Percentiles rank a stretch among this genome's conserved stretches.
phyloP scores from a whole-genome alignment of 768 basidiomycete species.

The Lactarius evosmus region DNA sequence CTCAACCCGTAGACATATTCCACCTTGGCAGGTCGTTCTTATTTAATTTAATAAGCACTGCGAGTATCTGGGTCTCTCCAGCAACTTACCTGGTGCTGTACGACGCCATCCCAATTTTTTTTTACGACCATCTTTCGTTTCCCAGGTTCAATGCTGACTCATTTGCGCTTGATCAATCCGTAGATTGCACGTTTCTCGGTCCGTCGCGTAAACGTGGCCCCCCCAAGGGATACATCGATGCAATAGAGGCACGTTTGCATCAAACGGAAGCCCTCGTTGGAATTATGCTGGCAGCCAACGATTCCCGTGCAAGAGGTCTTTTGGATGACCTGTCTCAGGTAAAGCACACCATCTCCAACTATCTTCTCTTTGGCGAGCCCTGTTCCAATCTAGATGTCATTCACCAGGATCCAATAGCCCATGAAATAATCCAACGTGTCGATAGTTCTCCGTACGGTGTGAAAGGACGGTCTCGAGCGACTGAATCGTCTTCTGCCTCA shows the following conservation, averaged over 20 bases:
- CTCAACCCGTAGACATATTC: constrained; percentile 2
- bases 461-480: constrained; percentile 57
- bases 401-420: constrained; percentile 67
- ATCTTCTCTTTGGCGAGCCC: background rate
- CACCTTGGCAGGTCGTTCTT: constrained; percentile 10
- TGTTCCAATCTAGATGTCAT: background rate
- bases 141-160: constrained; percentile 22
- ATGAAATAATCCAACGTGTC: constrained; percentile 78
- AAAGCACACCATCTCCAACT: constrained; percentile 13
- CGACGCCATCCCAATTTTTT: background rate
- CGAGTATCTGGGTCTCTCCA: background rate
- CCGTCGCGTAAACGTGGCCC: constrained; percentile 82
- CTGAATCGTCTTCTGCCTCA: constrained; percentile 30
- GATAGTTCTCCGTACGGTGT: constrained; percentile 77
- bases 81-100: background rate
- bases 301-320: constrained; percentile 38
- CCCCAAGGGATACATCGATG: constrained; percentile 94
- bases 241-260: constrained; percentile 86
- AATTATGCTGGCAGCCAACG: constrained; percentile 59
- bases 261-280: constrained; percentile 89
- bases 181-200: constrained; percentile 76
- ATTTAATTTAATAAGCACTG: constrained; percentile 10
- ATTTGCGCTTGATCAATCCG: constrained; percentile 9
- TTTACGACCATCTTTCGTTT: constrained; percentile 6
- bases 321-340: constrained; percentile 40